Base-by-base conservation (phyloP, 345 rosid genomes). In the Gossypium arboreum region DNA sequence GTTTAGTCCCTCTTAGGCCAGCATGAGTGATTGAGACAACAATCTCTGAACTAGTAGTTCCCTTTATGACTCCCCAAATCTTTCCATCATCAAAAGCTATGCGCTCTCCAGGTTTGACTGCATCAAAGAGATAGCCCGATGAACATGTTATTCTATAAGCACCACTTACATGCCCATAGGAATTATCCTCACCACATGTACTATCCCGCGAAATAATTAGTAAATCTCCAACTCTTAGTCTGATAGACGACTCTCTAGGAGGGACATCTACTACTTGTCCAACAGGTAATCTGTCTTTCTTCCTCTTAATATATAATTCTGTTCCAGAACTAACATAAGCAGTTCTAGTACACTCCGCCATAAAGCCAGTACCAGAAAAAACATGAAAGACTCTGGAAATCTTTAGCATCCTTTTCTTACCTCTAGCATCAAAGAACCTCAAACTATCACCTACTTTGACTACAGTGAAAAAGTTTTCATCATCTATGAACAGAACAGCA, bases 11-110 rank as follows among this genome's bases (percentile, higher is more conserved):
- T 63, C 68, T 86, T 29, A 80, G 82, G 76, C 89, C 80, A 39
- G 91, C 90, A 73, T 81, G 91, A 64, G 91, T 87, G 70, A 90
- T 82, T 15, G 88, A 87, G 68, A 88, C 88, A 71, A 87, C 60
- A 20, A 90, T 81, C 84, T 90, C 92, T 20, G 88, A 84, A 57
- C 74, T 61, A 74, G 89, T 76, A 29, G 86, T 76, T 79, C 89
- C 92, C 79, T 88, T 82, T 73, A 87, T 84, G 61, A 76, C 58
- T 20, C 94, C 92, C 92, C 87, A 84, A 20, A 87, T 85, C 81
- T 85, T 90, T 2, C 94, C 94, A 74, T 90, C 94, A 71, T 90
- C 94, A 61, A 90, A 90, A 68, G 89, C 83, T 39, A 90, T 87
- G 70, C 77, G 82, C 43, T 90, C 91, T 12, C 94, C 91, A 25